A percentile compares a stretch with the other conserved stretches of the same genome.
Conservation (phyloP, 805 yeast species). For the Yarrowia bubula region DNA sequence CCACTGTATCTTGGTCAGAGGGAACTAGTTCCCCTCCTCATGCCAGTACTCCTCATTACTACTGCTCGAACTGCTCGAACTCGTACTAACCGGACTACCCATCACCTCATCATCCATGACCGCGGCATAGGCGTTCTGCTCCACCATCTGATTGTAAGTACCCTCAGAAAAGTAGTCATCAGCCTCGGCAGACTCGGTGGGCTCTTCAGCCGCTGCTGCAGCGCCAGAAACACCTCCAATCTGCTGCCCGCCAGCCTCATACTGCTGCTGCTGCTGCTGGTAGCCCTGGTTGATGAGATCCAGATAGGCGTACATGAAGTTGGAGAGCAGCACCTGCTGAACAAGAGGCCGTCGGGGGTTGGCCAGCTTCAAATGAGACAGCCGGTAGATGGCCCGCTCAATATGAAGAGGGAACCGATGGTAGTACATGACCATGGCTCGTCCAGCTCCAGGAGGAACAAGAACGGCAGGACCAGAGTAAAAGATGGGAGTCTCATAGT, state of each 20-base stretch:
- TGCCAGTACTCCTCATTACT: constrained; percentile 26
- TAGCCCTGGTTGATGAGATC: constrained; percentile 84
- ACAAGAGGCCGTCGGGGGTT: constrained; percentile 87
- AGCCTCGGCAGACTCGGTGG: neutral
- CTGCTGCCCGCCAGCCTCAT: constrained; percentile 3
- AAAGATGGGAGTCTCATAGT: constrained; percentile 23
- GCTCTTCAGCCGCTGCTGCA: neutral
- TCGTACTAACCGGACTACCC: constrained; percentile 3
- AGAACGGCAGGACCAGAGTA: constrained; percentile 23
- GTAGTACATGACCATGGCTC: constrained; percentile 40
- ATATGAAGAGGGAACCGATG: constrained; percentile 87
- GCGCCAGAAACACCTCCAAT: neutral
- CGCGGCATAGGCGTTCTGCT: constrained; percentile 21
- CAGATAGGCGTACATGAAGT: constrained; percentile 96
- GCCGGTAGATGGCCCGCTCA: constrained; percentile 89
- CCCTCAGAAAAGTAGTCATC: constrained; percentile 17
- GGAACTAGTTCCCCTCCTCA: constrained; percentile 11
- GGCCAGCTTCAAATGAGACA: constrained; percentile 89
- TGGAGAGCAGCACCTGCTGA: constrained; percentile 89
- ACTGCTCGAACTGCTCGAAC: constrained; percentile 13
- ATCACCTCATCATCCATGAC: constrained; percentile 6
- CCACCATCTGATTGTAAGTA: constrained; percentile 21
- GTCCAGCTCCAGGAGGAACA: constrained; percentile 18
- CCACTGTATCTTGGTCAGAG: too few relatives aligned
- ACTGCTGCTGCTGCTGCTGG: constrained; percentile 38